Percentiles rank a stretch among this genome's conserved stretches.
Evolutionary conservation across 768 basidiomycete species (phyloP).

Genomic region (Pholiota conissans): DNA sequence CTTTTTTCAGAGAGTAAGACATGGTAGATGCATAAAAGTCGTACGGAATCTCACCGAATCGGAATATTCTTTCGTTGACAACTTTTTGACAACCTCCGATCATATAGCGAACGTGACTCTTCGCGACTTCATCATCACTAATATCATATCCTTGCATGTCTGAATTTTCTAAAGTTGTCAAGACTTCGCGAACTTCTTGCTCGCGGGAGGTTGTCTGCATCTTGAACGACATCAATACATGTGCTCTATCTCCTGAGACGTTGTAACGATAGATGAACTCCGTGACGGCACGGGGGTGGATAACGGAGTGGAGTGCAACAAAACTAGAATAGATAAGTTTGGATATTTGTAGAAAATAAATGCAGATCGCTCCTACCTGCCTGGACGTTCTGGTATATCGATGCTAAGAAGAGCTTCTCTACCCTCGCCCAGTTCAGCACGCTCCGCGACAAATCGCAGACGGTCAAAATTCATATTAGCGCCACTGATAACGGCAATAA

Average conservation of each 20-base stretch:
- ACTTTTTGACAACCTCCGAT: constrained; percentile 83
- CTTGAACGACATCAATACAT: constrained; percentile 90
- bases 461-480: constrained; percentile 99
- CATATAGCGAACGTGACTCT: constrained; percentile 93
- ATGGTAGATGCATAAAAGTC: neutral
- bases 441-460: constrained; percentile 96
- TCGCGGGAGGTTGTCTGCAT: constrained; percentile 60
- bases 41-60: constrained; percentile 70
- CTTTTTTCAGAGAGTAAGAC: constrained; percentile 45
- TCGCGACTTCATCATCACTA: constrained; percentile 93
- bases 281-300: constrained; percentile 90
- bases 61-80: constrained; percentile 82
- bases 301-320: constrained; percentile 78
- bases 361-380: constrained; percentile 57
- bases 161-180: constrained; percentile 56
- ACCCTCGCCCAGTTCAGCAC: constrained; percentile 95
- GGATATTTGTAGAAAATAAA: neutral
- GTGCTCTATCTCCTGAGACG: constrained; percentile 65
- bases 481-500: constrained; percentile 91
- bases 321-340: constrained; percentile 54
- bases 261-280: constrained; percentile 96
- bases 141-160: constrained; percentile 89
- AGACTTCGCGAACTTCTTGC: constrained; percentile 63
- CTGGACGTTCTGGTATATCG: constrained; percentile 91
- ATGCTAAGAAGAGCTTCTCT: constrained; percentile 91